Evolutionary conservation across 768 basidiomycete species (phyloP), one percentile per base, ranked within the genome.

Genomic region (Rhizopogon roseolus): DNA sequence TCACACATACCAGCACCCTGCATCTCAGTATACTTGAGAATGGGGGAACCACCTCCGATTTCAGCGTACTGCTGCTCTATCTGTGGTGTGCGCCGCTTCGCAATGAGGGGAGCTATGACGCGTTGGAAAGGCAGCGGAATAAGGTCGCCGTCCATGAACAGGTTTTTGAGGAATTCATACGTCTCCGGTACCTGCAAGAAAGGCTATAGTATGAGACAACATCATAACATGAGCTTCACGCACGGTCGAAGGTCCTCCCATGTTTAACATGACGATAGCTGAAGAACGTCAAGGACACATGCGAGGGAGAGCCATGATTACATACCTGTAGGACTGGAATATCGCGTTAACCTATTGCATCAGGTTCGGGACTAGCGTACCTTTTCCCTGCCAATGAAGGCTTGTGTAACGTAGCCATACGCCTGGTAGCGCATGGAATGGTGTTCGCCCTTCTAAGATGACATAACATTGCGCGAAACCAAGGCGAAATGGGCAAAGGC

Each of bases 181-280:
- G 97, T 98, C 74, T 98, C 96, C 4, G 86, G 75, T 40, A 97
- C 88, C 93, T 97, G 63, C 16, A 43, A 28, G 41, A 62, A 46
- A 43, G 13, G 13, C 50, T 11, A 9, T 37, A 27, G 39, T 13
- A 34, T 27, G 6, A 60, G 50, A 57, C 52, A 57, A 22, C 48
- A 50, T 16, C 4, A 40, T 14, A 42, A 25, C 48, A 38, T 28
- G n/a, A 44, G 48, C 42, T 50, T 36, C 37, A 73, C 82, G 62
- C 64, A 93, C 93, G 54, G 93, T 95, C 49, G 90, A 82, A 22
- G 96, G 97, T 2, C 97, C 97, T 41, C 97, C 97, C 97, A 99
- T 99, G 71, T 98, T 99, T 74, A 99, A 76, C 89, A 99, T 90
- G 40, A 99, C 93, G 57, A 98, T 81, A 37, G 90, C 96, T 84